phyloP scores from a whole-genome alignment of 1,284 basidiomycete species.

The Prillingera fragicola region DNA sequence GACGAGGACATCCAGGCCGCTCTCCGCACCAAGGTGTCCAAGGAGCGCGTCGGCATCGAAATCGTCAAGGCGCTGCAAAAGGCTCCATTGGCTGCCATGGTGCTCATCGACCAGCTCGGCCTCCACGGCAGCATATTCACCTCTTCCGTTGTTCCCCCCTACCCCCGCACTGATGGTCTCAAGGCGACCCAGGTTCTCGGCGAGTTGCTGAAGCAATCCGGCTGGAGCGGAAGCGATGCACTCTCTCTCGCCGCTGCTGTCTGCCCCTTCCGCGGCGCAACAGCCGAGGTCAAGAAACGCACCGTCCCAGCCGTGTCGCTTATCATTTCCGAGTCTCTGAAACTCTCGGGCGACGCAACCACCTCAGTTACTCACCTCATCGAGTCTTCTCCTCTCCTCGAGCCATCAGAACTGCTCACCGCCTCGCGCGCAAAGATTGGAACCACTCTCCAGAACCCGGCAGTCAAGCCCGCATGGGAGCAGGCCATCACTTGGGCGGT shows the following conservation, averaged over 20 bases:
- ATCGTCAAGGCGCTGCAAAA: constrained; percentile 81
- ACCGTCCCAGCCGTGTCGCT: constrained; percentile 57
- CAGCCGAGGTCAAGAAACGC: constrained; percentile 64
- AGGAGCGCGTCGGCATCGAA: constrained; percentile 86
- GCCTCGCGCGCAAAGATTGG: constrained; percentile 46
- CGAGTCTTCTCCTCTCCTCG: constrained; percentile 54
- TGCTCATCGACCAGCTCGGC: constrained; percentile 63
- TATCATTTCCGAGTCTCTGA: constrained; percentile 75
- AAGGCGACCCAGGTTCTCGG: constrained; percentile 60
- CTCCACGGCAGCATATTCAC: constrained; percentile 69
- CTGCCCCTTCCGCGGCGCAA: constrained; percentile 59
- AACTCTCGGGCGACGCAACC: constrained; percentile 73
- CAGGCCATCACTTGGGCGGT: constrained; percentile 68
- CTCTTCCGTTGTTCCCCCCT: constrained; percentile 51
- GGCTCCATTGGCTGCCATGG: constrained; percentile 67
- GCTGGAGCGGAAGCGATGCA: constrained; percentile 50
- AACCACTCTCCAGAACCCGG: constrained; percentile 24
- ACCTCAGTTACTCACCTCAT: constrained; percentile 70
- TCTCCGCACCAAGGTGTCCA: constrained; percentile 70
- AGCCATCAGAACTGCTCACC: constrained; percentile 54
- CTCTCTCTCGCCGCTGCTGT: constrained; percentile 69
- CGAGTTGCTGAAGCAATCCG: constrained; percentile 47
- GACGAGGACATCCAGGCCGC: constrained; percentile 69
- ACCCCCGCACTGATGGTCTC: constrained; percentile 49
- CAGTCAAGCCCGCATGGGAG: constrained; percentile 55